Evolutionary conservation across 108 stramenopile genomes (phyloP).

Genomic region (Conticribra weissflogii): DNA sequence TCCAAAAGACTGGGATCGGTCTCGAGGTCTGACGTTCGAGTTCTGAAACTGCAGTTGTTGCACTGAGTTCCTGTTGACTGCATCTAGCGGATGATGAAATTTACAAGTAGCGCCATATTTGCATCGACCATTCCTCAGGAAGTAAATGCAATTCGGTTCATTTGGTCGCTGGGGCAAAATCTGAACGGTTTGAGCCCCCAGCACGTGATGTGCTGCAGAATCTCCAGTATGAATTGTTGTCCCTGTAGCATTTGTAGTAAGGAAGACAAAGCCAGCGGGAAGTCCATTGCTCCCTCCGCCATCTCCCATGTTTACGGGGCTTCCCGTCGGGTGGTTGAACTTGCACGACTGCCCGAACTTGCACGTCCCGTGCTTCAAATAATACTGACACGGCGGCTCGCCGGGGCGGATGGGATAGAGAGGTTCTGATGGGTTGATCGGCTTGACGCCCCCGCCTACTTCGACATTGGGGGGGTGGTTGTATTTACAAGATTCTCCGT

Average conservation of each 20-base stretch:
- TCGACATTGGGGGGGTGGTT: slow-evolving; percentile 88
- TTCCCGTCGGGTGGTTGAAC: slow-evolving; percentile 85
- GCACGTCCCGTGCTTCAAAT: slow-evolving; percentile 91
- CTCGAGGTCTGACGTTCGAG: slow-evolving; percentile 13
- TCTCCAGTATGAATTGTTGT: too few relatives aligned
- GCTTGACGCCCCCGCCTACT: slow-evolving; percentile 85
- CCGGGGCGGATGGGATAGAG: slow-evolving; percentile 83
- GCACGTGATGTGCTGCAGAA: slow-evolving; percentile 13
- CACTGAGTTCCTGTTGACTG: slow-evolving; percentile 22
- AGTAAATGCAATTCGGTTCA: slow-evolving; percentile 91
- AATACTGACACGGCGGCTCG: slow-evolving; percentile 90
- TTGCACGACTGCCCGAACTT: slow-evolving; percentile 94
- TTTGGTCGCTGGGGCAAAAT: slow-evolving; percentile 80
- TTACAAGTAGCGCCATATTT: slow-evolving; percentile 92
- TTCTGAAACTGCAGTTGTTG: slow-evolving; percentile 20
- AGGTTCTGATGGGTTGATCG: slow-evolving; percentile 77
- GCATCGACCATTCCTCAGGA: slow-evolving; percentile 86
- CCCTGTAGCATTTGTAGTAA: slow-evolving; percentile 26
- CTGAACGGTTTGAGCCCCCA: slow-evolving; percentile 31
- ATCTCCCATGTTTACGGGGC: slow-evolving; percentile 16
- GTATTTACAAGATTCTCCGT: slow-evolving; percentile 92
- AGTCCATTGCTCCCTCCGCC: slow-evolving; percentile 33
- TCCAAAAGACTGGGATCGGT: slow-evolving; percentile 19
- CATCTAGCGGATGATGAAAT: slow-evolving; percentile 87
- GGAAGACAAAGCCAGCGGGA: slow-evolving; percentile 38